These are phyloP conservation scores for Stachybotrys elegans DNA, from an alignment of 2,329 filamentous ascomycete genomes.

Conservation along the genomic window DNA sequence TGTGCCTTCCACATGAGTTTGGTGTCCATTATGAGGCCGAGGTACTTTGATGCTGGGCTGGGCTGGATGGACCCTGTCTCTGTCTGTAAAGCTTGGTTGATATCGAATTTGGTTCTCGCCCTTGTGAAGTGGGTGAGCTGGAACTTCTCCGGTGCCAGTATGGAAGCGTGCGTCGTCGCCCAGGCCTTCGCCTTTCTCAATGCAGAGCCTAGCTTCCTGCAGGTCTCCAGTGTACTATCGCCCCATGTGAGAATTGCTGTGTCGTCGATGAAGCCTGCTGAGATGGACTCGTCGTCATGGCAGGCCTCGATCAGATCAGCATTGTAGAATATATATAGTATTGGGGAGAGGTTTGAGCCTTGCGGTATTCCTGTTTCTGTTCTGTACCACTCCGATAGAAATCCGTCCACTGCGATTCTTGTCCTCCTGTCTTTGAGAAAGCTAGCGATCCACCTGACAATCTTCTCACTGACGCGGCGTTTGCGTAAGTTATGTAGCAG, in stretches of 20 bases:
- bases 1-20: not conserved
- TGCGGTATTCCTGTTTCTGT: not conserved
- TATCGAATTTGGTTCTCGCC: not conserved
- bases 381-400: constrained; percentile 3
- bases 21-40: constrained; percentile 1
- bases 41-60: not conserved
- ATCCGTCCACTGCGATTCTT: constrained; percentile 8
- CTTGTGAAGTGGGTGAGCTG: not conserved
- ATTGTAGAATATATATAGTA: not conserved
- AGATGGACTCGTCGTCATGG: not conserved
- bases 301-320: not conserved
- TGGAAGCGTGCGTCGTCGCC: not conserved
- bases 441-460: constrained; percentile 14
- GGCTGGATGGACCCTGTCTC: not conserved
- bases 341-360: constrained; percentile 4
- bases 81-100: not conserved
- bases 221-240: not conserved
- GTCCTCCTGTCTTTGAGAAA: constrained; percentile 11
- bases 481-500: constrained; percentile 11
- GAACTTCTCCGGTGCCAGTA: not conserved
- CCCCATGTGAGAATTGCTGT: not conserved
- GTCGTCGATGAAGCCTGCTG: not conserved
- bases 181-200: not conserved
- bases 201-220: not conserved
- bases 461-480: constrained; percentile 8